Evolutionary conservation across 2,329 filamentous ascomycete species (phyloP).

Genomic region (Neonectria ditissima): DNA sequence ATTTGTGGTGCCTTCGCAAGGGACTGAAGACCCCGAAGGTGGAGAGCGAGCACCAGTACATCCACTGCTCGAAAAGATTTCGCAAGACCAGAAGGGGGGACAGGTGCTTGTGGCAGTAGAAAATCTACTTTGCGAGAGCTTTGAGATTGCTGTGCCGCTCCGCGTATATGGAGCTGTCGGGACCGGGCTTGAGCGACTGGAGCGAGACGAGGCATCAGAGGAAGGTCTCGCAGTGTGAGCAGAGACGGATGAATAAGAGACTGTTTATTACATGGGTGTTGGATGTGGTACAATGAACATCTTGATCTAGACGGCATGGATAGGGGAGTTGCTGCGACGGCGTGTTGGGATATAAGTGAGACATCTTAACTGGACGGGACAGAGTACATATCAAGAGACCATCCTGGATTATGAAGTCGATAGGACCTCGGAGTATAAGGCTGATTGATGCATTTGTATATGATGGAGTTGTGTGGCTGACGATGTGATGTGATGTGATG

Average conservation of each 20-base stretch:
- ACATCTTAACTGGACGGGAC: conserved; percentile 30
- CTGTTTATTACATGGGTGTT: neutral
- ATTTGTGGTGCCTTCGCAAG: conserved; percentile 82
- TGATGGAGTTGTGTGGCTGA: conserved; percentile 16
- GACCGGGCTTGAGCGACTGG: conserved; percentile 66
- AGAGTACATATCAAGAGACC: conserved; percentile 26
- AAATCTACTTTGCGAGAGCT: conserved; percentile 85
- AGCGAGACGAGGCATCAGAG: conserved; percentile 65
- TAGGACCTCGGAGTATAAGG: conserved; percentile 19
- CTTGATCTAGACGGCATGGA: conserved; percentile 25
- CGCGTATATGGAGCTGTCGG: conserved; percentile 79
- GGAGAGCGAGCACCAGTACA: conserved; percentile 43
- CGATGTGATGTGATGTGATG: neutral
- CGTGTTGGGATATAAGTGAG: conserved; percentile 28
- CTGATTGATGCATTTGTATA: conserved; percentile 20
- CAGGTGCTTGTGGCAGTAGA: conserved; percentile 81
- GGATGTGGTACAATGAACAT: conserved; percentile 20
- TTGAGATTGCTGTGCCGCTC: conserved; percentile 88
- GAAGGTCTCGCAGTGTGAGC: conserved; percentile 57
- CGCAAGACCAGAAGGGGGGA: conserved; percentile 81
- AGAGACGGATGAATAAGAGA: conserved; percentile 7
- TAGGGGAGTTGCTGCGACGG: conserved; percentile 7
- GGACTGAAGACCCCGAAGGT: conserved; percentile 36
- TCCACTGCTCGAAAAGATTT: conserved; percentile 81
- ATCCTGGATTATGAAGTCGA: conserved; percentile 25